Evolutionary conservation across 352 stramenopile species (phyloP).

Genomic region (Globisporangium carolinianum): DNA sequence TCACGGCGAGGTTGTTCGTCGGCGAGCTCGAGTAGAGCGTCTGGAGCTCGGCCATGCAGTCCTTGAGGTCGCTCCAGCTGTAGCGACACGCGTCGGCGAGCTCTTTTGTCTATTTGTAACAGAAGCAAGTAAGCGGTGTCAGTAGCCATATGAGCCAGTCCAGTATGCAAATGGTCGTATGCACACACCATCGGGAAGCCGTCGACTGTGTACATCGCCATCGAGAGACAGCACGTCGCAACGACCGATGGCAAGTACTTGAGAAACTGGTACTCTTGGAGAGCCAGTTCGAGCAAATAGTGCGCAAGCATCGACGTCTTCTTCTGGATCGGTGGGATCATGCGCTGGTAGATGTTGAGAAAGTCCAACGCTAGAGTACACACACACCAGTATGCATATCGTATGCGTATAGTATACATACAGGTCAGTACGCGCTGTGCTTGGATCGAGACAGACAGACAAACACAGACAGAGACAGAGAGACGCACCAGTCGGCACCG

Average conservation of each 20-base stretch:
- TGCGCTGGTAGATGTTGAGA: conserved; percentile 85
- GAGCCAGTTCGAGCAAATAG: conserved; percentile 81
- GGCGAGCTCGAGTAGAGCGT: conserved; percentile 76
- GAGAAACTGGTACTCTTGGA: conserved; percentile 87
- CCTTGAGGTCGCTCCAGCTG: conserved; percentile 66
- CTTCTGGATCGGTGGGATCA: conserved; percentile 79
- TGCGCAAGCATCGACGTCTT: conserved; percentile 86
- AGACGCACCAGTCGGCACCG: conserved; percentile 74
- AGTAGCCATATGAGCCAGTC: neutral
- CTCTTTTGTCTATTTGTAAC: conserved; percentile 52
- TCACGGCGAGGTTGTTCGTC: conserved; percentile 78
- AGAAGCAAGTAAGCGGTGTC: neutral
- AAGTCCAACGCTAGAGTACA: conserved; percentile 68
- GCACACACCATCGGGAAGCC: conserved; percentile 61
- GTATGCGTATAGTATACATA: neutral
- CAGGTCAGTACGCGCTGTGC: neutral
- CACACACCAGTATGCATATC: neutral
- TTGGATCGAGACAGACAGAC: neutral
- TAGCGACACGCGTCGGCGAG: conserved; percentile 77
- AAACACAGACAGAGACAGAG: no score
- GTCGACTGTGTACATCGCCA: conserved; percentile 82
- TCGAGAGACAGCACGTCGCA: conserved; percentile 73
- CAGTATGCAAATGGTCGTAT: neutral
- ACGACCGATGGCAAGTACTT: conserved; percentile 83
- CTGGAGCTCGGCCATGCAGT: conserved; percentile 79